phyloP scores from a whole-genome alignment of 148 eudicot species.

The Silene latifolia region DNA sequence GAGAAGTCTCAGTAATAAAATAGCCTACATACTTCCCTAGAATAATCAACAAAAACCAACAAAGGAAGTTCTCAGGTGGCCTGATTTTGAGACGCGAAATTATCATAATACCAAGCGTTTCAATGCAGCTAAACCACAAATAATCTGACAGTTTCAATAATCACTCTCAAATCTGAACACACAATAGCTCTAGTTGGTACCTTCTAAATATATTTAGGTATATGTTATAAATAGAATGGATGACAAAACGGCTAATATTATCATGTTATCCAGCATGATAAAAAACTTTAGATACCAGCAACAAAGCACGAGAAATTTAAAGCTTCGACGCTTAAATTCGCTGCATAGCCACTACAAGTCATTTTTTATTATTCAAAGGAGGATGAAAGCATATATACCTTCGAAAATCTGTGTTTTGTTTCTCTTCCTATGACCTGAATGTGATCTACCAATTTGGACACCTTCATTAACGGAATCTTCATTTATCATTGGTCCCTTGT shows the following conservation, averaged over 20 bases:
- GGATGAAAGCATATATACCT: constrained; percentile 24
- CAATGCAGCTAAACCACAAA: not conserved
- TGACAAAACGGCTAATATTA: not conserved
- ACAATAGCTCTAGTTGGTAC: not conserved
- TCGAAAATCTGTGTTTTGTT: constrained; percentile 23
- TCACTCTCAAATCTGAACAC: not conserved
- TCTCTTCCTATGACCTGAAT: constrained; percentile 26
- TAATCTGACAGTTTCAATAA: not conserved
- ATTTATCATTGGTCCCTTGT: constrained; percentile 18
- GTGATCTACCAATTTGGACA: constrained; percentile 10
- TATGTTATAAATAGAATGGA: too few species aligned
- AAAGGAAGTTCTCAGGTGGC: not conserved
- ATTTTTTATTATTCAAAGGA: not conserved
- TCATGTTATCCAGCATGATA: constrained; percentile 1
- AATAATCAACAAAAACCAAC: not conserved
- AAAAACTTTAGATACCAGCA: not conserved
- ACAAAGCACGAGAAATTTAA: not conserved
- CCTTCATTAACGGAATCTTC: constrained; percentile 19
- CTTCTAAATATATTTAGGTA: not conserved
- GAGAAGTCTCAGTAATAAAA: constrained; percentile 3
- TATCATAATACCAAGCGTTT: not conserved
- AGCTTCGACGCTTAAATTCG: not conserved
- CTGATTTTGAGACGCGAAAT: not conserved
- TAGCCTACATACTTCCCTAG: constrained; percentile 6
- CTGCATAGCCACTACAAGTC: not conserved